Base-by-base conservation (phyloP, 2,329 filamentous ascomycete species). In the Scedosporium dehoogii region DNA sequence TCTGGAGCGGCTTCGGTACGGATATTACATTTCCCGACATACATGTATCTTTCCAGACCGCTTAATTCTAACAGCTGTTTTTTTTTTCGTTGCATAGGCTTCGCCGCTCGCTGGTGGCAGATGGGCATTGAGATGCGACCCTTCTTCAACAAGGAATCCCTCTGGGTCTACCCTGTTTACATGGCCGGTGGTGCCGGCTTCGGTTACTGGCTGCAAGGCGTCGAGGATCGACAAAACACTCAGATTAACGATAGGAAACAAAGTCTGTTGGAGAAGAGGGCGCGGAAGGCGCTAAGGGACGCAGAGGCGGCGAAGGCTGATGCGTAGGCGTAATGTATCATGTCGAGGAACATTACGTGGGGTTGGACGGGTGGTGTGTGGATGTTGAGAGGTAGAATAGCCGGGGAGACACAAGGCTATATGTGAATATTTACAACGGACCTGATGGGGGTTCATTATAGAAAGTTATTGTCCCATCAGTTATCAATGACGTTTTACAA, bases 71-170 rank as follows among this genome's bases (percentile, higher is more conserved):
- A 62, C 53, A 42, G 56, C 42, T 48, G n/a, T 27, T n/a, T 46
- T 27, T 29, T 4, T 46, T 27, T 29, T 4, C 27, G 25, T 53
- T 16, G 18, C 18, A n/a, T 59, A 99, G 94, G 94, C 81, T 79
- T 97, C 71, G 92, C 90, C 73, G 89, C 92, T 73, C 90, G 93
- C 70, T 85, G 94, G 77, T 97, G 92, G 91, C 94, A 97, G 78
- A 88, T 99, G 74, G 94, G 93, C 72, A 94, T 99, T 75, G 92
- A 99, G 81, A 96, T 96, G 92, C 91, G 92, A 66, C 94, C 93
- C 60, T 88, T 97, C 76, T 91, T 97, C 83, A 87, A 89, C 78
- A 85, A 83, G 72, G 82, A 88, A 73, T 89, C 89, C 62, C 85
- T 96, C 71, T 96, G 91, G 89, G 91, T 86, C 60, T 99, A 96